Evolutionary conservation across 2,329 filamentous ascomycete genomes (phyloP).

Genomic region (Trichophyton schoenleinii): DNA sequence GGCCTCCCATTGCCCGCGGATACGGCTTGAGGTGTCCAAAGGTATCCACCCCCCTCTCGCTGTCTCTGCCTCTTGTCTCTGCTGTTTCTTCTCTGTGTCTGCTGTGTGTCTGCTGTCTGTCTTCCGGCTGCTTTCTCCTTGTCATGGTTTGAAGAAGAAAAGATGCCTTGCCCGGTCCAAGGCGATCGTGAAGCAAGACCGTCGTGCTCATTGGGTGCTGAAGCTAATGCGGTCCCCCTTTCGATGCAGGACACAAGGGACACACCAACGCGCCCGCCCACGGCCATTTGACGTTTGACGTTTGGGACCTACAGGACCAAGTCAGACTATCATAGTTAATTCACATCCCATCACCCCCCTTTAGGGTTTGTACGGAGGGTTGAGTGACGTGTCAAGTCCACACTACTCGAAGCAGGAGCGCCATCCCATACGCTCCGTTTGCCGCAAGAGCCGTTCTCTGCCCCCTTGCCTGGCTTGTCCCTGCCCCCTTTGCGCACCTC

Average conservation of each 20-base stretch:
- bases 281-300: background rate
- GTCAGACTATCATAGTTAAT: background rate
- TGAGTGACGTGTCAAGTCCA: constrained; percentile 30
- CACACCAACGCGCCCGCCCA: background rate
- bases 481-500: constrained; percentile 8
- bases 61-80: background rate
- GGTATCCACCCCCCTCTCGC: background rate
- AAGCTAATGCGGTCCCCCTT: background rate
- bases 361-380: constrained; percentile 1
- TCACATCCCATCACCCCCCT: background rate
- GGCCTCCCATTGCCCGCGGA: constrained; percentile 4
- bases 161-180: background rate
- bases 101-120: too few relatives aligned
- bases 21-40: background rate
- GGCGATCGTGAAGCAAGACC: constrained; percentile 11
- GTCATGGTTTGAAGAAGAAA: background rate
- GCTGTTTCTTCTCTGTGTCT: background rate
- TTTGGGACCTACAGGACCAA: constrained; percentile 3
- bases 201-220: constrained; percentile 1
- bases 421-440: constrained; percentile 20
- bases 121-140: too few relatives aligned
- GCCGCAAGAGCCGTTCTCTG: constrained; percentile 17
- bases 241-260: background rate
- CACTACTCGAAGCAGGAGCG: constrained; percentile 11
- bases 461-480: constrained; percentile 19